These are phyloP conservation scores for Graphium sp. DNA, from an alignment of 2,329 filamentous ascomycete genomes.

Conservation along the genomic window DNA sequence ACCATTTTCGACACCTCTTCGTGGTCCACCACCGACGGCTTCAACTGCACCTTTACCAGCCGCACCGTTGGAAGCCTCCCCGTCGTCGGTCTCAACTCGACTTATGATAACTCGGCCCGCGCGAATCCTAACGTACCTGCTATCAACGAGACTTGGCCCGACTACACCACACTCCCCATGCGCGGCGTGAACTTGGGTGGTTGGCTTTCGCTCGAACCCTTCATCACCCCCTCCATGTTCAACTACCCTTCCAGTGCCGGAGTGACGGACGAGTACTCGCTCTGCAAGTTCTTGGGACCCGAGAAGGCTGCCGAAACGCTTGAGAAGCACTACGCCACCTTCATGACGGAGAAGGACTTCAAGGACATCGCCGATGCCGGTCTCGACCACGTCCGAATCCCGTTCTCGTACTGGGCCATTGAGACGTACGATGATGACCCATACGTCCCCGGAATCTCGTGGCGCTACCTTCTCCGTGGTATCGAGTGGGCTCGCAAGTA, in stretches of 20 bases:
- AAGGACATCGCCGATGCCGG: constrained; percentile 36
- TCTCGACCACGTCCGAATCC: constrained; percentile 41
- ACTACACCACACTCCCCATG: constrained; percentile 48
- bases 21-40: constrained; percentile 57
- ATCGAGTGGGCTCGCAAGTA: constrained; percentile 36
- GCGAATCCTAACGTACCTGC: constrained; percentile 49
- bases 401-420: constrained; percentile 43
- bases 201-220: constrained; percentile 59
- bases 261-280: constrained; percentile 31
- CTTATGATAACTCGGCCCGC: constrained; percentile 49
- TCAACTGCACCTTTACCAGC: constrained; percentile 59
- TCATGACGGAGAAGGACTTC: constrained; percentile 31
- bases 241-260: constrained; percentile 18
- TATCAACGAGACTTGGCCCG: constrained; percentile 39
- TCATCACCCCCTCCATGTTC: constrained; percentile 61
- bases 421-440: constrained; percentile 27
- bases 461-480: constrained; percentile 32
- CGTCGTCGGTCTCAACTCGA: constrained; percentile 52
- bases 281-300: constrained; percentile 30
- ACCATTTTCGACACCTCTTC: constrained; percentile 53
- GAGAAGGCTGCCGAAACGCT: constrained; percentile 22
- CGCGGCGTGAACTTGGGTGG: constrained; percentile 58
- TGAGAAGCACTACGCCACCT: constrained; percentile 31
- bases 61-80: constrained; percentile 49
- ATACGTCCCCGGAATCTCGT: constrained; percentile 20